Percentiles rank a stretch among this genome's conserved stretches.
Conservation (phyloP, 2,329 filamentous ascomycete species). For the Capronia epimyces region DNA sequence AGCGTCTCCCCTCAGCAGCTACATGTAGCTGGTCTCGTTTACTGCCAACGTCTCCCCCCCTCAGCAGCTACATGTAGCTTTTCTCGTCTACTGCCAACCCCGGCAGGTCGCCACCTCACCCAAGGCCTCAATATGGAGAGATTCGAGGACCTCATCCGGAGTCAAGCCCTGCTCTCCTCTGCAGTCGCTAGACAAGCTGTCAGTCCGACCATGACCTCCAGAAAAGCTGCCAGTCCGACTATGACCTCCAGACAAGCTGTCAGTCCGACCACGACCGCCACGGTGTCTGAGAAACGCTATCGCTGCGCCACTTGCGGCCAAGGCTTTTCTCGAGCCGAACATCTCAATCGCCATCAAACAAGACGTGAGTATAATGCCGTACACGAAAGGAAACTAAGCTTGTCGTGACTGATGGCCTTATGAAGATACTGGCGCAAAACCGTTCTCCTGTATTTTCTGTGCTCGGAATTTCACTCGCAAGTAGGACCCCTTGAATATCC, state of each 20-base stretch:
- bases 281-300: conserved; percentile 38
- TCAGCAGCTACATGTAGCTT: no score
- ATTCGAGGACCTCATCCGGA: conserved; percentile 22
- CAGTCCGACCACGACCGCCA: background rate
- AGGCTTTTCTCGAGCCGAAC: conserved; percentile 45
- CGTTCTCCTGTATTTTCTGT: conserved; percentile 45
- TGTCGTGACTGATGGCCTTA: background rate
- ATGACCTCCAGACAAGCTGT: no score
- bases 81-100: no score
- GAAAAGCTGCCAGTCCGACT: conserved; percentile 4
- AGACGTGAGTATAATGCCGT: conserved; percentile 35
- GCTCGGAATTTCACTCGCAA: conserved; percentile 42
- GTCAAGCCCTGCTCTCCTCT: conserved; percentile 21
- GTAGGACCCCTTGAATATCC: conserved; percentile 15
- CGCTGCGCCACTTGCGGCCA: conserved; percentile 41
- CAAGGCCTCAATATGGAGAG: conserved; percentile 15
- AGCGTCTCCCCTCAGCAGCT: no score
- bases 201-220: conserved; percentile 1
- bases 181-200: conserved; percentile 11
- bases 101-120: no score
- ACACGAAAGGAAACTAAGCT: conserved; percentile 13
- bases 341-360: conserved; percentile 45
- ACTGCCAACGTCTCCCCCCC: no score
- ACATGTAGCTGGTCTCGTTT: no score
- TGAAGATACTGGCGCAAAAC: conserved; percentile 44